These are phyloP conservation scores for Metroxylon sagu DNA, from an alignment of 176 grass and related monocot genomes.

Conservation along the genomic window DNA sequence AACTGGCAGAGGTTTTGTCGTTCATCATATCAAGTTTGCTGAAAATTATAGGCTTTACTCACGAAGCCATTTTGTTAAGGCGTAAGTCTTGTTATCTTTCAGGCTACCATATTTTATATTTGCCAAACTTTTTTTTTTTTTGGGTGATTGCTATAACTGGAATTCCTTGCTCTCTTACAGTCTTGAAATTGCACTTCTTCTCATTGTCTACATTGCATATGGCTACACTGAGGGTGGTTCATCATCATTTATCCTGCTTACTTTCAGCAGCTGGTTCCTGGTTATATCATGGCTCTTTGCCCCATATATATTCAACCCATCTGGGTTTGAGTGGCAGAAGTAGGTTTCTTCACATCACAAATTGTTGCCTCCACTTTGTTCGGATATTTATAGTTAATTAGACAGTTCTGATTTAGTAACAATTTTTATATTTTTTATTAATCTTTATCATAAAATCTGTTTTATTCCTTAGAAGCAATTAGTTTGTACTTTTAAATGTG, in stretches of 20 bases:
- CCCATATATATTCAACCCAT: slow-evolving; percentile 98
- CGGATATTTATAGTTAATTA: too few species aligned
- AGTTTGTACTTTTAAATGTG: too few species aligned
- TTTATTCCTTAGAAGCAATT: too few species aligned
- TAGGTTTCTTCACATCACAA: slow-evolving; percentile 27
- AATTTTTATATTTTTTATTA: too few species aligned
- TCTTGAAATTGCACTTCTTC: slow-evolving; percentile 83
- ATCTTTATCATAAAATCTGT: too few species aligned
- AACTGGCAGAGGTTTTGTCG: slow-evolving; percentile 96
- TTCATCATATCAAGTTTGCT: slow-evolving; percentile 84
- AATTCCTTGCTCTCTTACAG: slow-evolving; percentile 42
- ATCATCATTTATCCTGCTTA: slow-evolving; percentile 84
- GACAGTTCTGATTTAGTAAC: too few species aligned
- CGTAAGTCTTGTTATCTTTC: slow-evolving; percentile 33
- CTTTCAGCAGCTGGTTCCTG: slow-evolving; percentile 87
- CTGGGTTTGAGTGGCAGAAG: slow-evolving; percentile 99
- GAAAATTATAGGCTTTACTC: slow-evolving; percentile 96
- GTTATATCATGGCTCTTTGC: slow-evolving; percentile 97
- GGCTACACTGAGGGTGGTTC: slow-evolving; percentile 68
- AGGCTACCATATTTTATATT: too few species aligned
- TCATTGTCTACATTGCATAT: slow-evolving; percentile 90
- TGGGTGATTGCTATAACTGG: too few species aligned
- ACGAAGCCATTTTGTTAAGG: slow-evolving; percentile 97
- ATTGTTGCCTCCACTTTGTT: not conserved
- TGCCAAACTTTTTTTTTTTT: too few species aligned